Evolutionary conservation across 2,329 filamentous ascomycete genomes (phyloP), one percentile per base, ranked within the genome.

Genomic region (Cucurbitaria berberidis): DNA sequence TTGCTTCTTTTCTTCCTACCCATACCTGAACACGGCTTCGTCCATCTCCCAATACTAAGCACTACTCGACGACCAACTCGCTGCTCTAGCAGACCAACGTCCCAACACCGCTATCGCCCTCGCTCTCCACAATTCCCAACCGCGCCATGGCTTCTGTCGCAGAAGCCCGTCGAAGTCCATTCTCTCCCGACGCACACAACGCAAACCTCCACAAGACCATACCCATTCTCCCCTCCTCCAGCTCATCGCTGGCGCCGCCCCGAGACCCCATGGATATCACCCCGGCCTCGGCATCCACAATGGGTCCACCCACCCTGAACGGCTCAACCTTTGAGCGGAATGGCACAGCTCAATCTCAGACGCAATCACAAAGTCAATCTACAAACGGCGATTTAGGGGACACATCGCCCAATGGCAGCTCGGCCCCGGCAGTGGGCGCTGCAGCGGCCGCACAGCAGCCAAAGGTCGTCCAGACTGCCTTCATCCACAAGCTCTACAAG

Each of bases 401-500:
- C 53, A 65, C 54, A 16, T 59, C 79, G 34, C 63, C 66, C 32
- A 65, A 60, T 60, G 78, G 67, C 76, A 69, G 74, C 76, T 48
- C 77, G 59, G 73, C 74, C 45, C 74, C 75, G 19, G 77, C 79
- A 2, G 75, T 82, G 1, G 81, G 81, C 32, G 87, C 88, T 18
- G 86, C 87, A 1, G 86, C 89, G 5, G 89, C 89, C 42, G 88
- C 93, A 46, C 91, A 96, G 72, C 93, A 96, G 73, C 93, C 95
- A 54, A 99, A 99, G 78, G 93, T 97, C 39, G 92, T 98, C 15
- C 95, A 99, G 78, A 98, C 95, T 10, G 95, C 95, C 19, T 99
- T 99, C 70, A 98, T 99, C 62, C 95, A 99, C 77, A 99, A 99
- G 77, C 85, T 99, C 30, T 99, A 98, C 82, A 97, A 96, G 93